Percentiles rank a stretch among this genome's conserved stretches.
Evolutionary conservation across 2,329 filamentous ascomycete species (phyloP).

Genomic region (Penicillium sp.): DNA sequence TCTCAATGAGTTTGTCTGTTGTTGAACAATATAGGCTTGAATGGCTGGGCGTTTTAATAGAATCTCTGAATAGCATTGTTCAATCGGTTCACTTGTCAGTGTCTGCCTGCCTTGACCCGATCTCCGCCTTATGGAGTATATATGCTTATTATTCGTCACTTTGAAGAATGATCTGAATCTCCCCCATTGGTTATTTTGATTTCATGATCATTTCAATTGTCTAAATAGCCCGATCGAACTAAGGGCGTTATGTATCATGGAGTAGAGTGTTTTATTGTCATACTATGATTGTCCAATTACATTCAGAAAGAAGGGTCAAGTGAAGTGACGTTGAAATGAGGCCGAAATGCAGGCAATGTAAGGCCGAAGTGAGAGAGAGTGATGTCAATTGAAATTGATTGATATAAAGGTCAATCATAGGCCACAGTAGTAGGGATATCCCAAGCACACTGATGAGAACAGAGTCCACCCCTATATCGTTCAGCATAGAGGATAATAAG

Average conservation of each 20-base stretch:
- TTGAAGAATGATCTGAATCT: neutral
- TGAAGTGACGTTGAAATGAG: neutral
- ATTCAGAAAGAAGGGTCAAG: neutral
- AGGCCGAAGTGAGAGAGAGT: neutral
- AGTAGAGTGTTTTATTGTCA: too few relatives aligned
- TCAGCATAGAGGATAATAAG: neutral
- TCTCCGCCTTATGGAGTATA: neutral
- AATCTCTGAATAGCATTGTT: neutral
- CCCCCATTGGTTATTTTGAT: neutral
- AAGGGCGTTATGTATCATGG: neutral
- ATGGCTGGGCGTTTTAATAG: neutral
- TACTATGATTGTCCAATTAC: neutral
- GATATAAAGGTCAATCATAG: too few relatives aligned
- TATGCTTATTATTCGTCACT: neutral
- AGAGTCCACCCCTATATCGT: neutral
- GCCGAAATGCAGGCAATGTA: neutral
- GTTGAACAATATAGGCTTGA: neutral
- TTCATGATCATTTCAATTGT: neutral
- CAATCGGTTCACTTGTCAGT: neutral
- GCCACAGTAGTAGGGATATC: too few relatives aligned
- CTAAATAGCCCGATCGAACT: neutral
- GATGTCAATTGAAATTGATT: neutral
- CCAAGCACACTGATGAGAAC: neutral
- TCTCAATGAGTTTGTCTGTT: neutral
- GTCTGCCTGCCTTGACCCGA: neutral